Evolutionary conservation across 2,329 filamentous ascomycete genomes (phyloP).

Genomic region (Ceratocystis eucalypticola): DNA sequence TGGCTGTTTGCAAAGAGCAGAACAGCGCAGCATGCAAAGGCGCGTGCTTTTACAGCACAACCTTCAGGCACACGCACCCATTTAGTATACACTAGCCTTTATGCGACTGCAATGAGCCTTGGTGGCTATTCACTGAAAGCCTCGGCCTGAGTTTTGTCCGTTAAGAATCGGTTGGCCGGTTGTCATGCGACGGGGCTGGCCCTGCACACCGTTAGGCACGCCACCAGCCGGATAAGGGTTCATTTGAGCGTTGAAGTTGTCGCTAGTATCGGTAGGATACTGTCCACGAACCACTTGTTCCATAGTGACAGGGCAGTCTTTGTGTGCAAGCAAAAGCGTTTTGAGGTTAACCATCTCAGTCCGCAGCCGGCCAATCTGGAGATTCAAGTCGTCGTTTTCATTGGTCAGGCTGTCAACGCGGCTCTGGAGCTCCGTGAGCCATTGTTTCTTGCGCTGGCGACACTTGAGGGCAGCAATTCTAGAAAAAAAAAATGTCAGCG

Average conservation of each 20-base stretch:
- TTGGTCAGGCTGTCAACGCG: slow-evolving; percentile 88
- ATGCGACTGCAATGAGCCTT: neutral
- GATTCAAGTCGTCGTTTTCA: slow-evolving; percentile 78
- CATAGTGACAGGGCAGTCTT: slow-evolving; percentile 87
- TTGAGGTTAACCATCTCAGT: slow-evolving; percentile 94
- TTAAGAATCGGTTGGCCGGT: slow-evolving; percentile 15
- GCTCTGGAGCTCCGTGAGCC: slow-evolving; percentile 83
- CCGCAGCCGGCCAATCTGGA: slow-evolving; percentile 69
- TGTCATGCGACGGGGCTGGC: slow-evolving; percentile 15
- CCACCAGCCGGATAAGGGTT: slow-evolving; percentile 35
- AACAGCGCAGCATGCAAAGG: neutral
- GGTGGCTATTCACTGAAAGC: slow-evolving; percentile 1
- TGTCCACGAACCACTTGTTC: slow-evolving; percentile 41
- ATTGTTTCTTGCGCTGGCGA: slow-evolving; percentile 96
- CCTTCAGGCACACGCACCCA: neutral
- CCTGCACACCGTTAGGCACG: slow-evolving; percentile 3
- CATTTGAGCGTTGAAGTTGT: slow-evolving; percentile 42
- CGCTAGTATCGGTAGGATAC: slow-evolving; percentile 43
- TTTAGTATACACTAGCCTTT: neutral
- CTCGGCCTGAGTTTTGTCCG: slow-evolving; percentile 12
- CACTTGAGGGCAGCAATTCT: slow-evolving; percentile 95
- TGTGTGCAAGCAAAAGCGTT: slow-evolving; percentile 82
- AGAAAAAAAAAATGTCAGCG: slow-evolving; percentile 3
- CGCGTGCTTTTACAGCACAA: too few species aligned
- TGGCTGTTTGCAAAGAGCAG: neutral